Percentiles rank a stretch among this genome's conserved stretches.
Evolutionary conservation across 371 early-diverging fungal species (phyloP).

Genomic region (Lichtheimia ornata): DNA sequence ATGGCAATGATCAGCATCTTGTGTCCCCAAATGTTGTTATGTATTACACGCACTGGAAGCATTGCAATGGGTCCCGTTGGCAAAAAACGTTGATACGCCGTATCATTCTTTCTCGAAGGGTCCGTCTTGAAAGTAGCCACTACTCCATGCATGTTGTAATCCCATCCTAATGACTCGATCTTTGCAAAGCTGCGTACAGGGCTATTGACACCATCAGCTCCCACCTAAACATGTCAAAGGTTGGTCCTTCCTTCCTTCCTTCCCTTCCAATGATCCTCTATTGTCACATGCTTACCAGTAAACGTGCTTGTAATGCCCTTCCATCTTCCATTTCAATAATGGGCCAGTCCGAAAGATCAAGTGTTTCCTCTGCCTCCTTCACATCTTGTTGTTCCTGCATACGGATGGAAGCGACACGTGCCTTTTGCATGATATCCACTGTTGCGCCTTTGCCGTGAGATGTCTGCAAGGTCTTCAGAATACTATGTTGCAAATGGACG

Average conservation of each 20-base stretch:
- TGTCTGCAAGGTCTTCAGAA: conserved; percentile 48
- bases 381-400: conserved; percentile 10
- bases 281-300: conserved; percentile 45
- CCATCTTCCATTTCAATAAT: conserved; percentile 60
- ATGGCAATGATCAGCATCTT: not conserved
- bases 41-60: conserved; percentile 68
- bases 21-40: not conserved
- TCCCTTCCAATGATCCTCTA: not conserved
- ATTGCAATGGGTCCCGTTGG: conserved; percentile 94
- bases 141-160: conserved; percentile 85
- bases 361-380: conserved; percentile 7
- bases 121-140: conserved; percentile 83
- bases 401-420: conserved; percentile 55
- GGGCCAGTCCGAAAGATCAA: conserved; percentile 66
- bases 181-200: conserved; percentile 81
- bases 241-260: not conserved
- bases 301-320: conserved; percentile 49
- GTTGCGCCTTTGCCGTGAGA: conserved; percentile 37
- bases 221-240: conserved; percentile 48
- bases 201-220: conserved; percentile 93
- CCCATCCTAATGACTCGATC: conserved; percentile 86
- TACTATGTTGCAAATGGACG: conserved; percentile 45
- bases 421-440: conserved; percentile 56
- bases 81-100: conserved; percentile 94
- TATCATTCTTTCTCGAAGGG: conserved; percentile 47